Base-by-base conservation (phyloP, 2,329 filamentous ascomycete genomes). In the Onygena corvina region DNA sequence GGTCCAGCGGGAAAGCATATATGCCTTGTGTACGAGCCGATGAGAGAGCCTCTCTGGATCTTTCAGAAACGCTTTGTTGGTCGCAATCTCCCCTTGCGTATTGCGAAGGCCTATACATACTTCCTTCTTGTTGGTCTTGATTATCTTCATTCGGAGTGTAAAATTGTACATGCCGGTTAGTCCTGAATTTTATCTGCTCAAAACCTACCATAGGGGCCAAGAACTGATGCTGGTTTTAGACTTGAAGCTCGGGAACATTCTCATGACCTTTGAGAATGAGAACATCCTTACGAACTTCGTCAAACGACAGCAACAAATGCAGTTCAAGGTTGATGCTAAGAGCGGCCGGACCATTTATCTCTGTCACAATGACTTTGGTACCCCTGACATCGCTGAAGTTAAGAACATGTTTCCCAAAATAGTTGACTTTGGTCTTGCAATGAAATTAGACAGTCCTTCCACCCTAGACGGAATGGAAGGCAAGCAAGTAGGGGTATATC, bases 81-180 rank as follows among this genome's bases (percentile, higher is more conserved):
- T 4, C 34, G 48, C 21, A 55, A 48, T 7, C 53, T 64, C 27
- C 58, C 55, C 16, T 51, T 55, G 21, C 49, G 51, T 14, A 52
- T 61, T 38, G 53, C 61, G 11, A 64, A 61, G 48, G 51, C 55
- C 20, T 53, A 61, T 36, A 21, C 66, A 7, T 58, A 54, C 8
- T 54, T 62, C 21, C 57, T 69, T 12, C 59, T 70, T 6, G 51
- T 59, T 45, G 62, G 62, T 4, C 62, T 69, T 1, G 62, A 68
- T 33, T 69, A 66, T 50, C 59, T 70, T 9, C 66, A 70, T 54
- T 56, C 61, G 1, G 58, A 64, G 48, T 67, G 64, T 46, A 57
- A 56, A 29, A 52, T 69, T 23, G 61, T 69, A 9, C 67, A 70
- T 52, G 67, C 66, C 6, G 64, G 64, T 62, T 50, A 34, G 53